phyloP scores from a whole-genome alignment of 345 rosid genomes.

The Barbarea vulgaris region DNA sequence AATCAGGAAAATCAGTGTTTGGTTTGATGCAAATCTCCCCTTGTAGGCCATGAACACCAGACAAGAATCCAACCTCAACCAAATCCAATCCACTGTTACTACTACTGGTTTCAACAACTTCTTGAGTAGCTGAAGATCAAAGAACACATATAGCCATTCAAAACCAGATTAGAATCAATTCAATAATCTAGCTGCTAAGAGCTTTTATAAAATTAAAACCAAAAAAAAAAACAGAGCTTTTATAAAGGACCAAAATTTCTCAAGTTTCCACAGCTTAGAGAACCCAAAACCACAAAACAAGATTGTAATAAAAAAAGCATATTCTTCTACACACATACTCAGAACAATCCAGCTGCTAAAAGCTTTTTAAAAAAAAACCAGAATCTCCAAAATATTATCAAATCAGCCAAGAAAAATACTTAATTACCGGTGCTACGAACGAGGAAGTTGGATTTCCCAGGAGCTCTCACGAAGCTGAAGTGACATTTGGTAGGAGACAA shows the following conservation, averaged over 20 bases:
- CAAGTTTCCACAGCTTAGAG: slow-evolving; percentile 30
- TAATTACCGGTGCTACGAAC: slow-evolving; percentile 48
- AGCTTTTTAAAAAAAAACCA: background rate
- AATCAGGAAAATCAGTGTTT: slow-evolving; percentile 80
- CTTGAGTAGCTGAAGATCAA: slow-evolving; percentile 51
- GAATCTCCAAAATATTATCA: background rate
- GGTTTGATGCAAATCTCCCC: slow-evolving; percentile 84
- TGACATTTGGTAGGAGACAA: slow-evolving; percentile 31
- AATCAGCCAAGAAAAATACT: background rate
- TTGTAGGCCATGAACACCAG: slow-evolving; percentile 77
- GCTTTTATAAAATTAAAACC: no score
- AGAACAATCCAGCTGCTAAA: no score
- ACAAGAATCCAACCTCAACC: slow-evolving; percentile 76
- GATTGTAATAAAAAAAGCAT: background rate
- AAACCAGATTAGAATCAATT: background rate
- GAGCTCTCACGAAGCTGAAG: slow-evolving; percentile 29
- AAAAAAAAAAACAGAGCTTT: no score
- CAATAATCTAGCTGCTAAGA: slow-evolving; percentile 1
- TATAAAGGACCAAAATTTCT: background rate
- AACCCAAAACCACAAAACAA: background rate
- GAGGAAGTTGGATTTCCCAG: slow-evolving; percentile 35
- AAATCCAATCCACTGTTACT: slow-evolving; percentile 42
- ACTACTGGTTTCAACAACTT: slow-evolving; percentile 50
- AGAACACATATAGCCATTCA: background rate
- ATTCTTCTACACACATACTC: background rate